A percentile compares a stretch with the other conserved stretches of the same genome.
Conservation (phyloP, 2,329 filamentous ascomycete species). For the Acarospora socialis region DNA sequence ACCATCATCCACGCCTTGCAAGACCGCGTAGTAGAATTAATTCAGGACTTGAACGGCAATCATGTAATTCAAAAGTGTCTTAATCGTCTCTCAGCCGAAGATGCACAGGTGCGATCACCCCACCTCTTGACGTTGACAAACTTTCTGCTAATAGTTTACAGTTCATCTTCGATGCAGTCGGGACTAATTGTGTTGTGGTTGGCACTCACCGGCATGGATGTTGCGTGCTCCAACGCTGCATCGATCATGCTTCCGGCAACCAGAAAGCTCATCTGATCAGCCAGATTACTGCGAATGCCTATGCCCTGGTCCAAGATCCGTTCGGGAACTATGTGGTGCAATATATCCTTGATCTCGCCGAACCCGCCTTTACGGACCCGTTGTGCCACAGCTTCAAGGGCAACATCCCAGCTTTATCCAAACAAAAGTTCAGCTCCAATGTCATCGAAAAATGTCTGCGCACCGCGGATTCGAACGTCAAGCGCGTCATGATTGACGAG, state of each 20-base stretch:
- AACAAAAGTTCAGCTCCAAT: constrained; percentile 98
- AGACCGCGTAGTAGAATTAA: constrained; percentile 77
- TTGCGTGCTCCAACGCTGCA: constrained; percentile 94
- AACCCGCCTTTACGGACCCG: constrained; percentile 75
- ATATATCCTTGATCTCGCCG: constrained; percentile 91
- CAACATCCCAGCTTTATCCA: constrained; percentile 58
- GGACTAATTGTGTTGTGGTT: constrained; percentile 70
- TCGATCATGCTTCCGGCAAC: constrained; percentile 82
- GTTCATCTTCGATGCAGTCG: constrained; percentile 95
- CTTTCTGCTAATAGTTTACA: constrained; percentile 13
- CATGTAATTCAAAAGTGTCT: constrained; percentile 99
- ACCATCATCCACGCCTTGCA: constrained; percentile 77
- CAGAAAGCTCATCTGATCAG: constrained; percentile 80
- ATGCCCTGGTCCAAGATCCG: constrained; percentile 81
- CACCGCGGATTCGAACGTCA: constrained; percentile 60
- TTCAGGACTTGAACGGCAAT: constrained; percentile 95
- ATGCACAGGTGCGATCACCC: constrained; percentile 46
- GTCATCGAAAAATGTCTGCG: constrained; percentile 95
- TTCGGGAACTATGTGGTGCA: constrained; percentile 99
- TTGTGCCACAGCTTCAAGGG: constrained; percentile 69
- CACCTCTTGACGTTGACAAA: not conserved
- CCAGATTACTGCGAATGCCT: constrained; percentile 79
- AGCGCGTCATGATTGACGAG: constrained; percentile 72
- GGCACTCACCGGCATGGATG: constrained; percentile 96
- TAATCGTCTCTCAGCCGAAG: constrained; percentile 71